phyloP scores from a whole-genome alignment of 2,329 filamentous ascomycete genomes.

The Paraconiothyrium brasiliense region DNA sequence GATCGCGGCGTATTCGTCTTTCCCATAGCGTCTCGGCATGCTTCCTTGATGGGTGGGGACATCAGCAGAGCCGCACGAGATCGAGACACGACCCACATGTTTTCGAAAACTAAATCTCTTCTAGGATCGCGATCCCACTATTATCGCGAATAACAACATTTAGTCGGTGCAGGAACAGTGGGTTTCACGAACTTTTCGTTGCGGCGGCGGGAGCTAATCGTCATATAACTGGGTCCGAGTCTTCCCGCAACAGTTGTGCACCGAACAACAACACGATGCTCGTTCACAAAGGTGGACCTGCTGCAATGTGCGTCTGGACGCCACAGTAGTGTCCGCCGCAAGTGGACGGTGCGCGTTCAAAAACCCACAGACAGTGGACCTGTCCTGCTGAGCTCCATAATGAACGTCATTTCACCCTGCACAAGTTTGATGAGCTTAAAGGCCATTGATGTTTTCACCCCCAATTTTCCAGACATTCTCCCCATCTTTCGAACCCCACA shows the following conservation, averaged over 20 bases:
- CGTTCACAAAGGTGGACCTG: not conserved
- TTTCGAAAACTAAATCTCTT: not conserved
- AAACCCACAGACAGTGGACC: not conserved
- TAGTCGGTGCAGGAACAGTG: not conserved
- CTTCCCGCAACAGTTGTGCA: not conserved
- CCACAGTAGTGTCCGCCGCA: not conserved
- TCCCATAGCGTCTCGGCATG: slow-evolving; percentile 10
- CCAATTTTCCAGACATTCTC: not conserved
- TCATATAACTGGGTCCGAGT: slow-evolving; percentile 10
- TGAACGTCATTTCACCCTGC: slow-evolving; percentile 13
- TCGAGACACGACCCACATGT: slow-evolving; percentile 7
- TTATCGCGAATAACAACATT: not conserved
- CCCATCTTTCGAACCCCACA: not conserved
- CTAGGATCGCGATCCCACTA: not conserved
- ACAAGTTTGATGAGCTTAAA: not conserved
- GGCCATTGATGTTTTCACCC: not conserved
- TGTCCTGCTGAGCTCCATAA: slow-evolving; percentile 1
- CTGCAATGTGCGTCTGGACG: not conserved
- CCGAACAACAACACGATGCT: slow-evolving; percentile 1
- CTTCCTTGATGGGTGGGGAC: not conserved
- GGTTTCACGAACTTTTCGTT: not conserved
- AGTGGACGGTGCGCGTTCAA: not conserved
- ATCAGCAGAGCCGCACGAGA: slow-evolving; percentile 7
- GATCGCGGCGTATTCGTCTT: not conserved
- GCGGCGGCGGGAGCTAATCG: not conserved